A percentile compares a stretch with the other conserved stretches of the same genome.
phyloP scores from a whole-genome alignment of 441 rosid species.

The Bruguiera hainesii region DNA sequence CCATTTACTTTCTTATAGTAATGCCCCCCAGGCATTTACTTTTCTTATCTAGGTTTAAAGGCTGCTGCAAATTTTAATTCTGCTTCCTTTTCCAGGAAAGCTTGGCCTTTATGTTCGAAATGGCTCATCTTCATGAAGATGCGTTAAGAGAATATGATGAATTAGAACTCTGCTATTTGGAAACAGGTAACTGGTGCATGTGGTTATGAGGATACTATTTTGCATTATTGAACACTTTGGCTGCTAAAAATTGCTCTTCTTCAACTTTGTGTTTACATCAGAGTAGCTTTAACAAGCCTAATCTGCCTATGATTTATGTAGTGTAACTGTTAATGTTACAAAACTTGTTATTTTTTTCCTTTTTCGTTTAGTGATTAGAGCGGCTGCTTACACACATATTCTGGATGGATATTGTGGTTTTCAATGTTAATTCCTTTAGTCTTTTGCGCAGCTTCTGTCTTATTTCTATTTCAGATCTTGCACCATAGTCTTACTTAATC shows the following conservation, averaged over 20 bases:
- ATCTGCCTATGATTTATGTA: too few relatives aligned
- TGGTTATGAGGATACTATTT: background rate
- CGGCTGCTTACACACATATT: too few relatives aligned
- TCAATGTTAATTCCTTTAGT: too few relatives aligned
- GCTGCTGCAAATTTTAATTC: conserved; percentile 16
- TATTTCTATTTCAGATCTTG: too few relatives aligned
- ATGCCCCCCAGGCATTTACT: conserved; percentile 14
- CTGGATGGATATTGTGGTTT: too few relatives aligned
- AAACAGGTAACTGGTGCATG: conserved; percentile 58
- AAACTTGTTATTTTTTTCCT: too few relatives aligned
- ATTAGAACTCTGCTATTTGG: conserved; percentile 92
- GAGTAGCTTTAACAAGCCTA: background rate
- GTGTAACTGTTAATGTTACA: too few relatives aligned
- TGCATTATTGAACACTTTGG: background rate
- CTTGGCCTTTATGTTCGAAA: conserved; percentile 98
- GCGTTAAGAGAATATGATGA: conserved; percentile 98
- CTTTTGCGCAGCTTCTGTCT: too few relatives aligned
- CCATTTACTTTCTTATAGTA: conserved; percentile 19
- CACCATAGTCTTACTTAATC: too few relatives aligned
- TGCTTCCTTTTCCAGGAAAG: conserved; percentile 71
- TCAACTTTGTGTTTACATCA: background rate
- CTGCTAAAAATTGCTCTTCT: background rate
- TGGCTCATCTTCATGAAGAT: conserved; percentile 97
- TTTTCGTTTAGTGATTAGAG: too few relatives aligned
- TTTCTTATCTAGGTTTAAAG: conserved; percentile 13